phyloP scores from a whole-genome alignment of 1,284 basidiomycete genomes.

The Boletellus dicymbophilus region DNA sequence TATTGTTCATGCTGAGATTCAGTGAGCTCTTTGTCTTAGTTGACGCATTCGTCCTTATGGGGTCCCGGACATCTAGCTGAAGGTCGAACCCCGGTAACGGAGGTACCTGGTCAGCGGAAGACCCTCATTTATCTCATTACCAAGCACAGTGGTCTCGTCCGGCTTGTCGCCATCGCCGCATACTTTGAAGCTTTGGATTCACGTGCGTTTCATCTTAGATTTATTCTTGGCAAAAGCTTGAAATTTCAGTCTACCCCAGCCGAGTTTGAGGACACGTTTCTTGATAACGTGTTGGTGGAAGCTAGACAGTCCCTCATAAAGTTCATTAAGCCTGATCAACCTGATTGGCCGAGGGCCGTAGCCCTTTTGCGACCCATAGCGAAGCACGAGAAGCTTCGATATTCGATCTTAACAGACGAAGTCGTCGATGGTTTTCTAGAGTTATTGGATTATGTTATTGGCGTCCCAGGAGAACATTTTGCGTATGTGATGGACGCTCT shows the following conservation, averaged over 20 bases:
- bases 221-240: not conserved
- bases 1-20: constrained; percentile 16
- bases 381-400: constrained; percentile 10
- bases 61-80: constrained; percentile 3
- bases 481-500: constrained; percentile 17
- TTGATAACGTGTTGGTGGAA: constrained; percentile 9
- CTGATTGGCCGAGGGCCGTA: constrained; percentile 17
- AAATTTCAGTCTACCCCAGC: not conserved
- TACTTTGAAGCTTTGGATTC: constrained; percentile 12
- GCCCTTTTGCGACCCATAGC: constrained; percentile 14
- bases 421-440: constrained; percentile 13
- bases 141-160: constrained; percentile 11
- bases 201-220: constrained; percentile 1
- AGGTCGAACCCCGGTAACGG: not conserved
- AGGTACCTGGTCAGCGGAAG: constrained; percentile 5
- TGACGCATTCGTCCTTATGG: not conserved
- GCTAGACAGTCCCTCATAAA: constrained; percentile 8
- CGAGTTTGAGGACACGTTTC: constrained; percentile 2
- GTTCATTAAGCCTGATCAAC: constrained; percentile 10
- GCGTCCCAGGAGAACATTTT: constrained; percentile 12
- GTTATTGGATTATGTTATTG: constrained; percentile 7
- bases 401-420: not conserved
- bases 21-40: not conserved
- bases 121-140: constrained; percentile 10
- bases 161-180: constrained; percentile 12